Percentiles rank a stretch among this genome's conserved stretches.
These are phyloP conservation scores for Trametes polyzona DNA, from an alignment of 1,284 basidiomycete species.

Conservation along the genomic window DNA sequence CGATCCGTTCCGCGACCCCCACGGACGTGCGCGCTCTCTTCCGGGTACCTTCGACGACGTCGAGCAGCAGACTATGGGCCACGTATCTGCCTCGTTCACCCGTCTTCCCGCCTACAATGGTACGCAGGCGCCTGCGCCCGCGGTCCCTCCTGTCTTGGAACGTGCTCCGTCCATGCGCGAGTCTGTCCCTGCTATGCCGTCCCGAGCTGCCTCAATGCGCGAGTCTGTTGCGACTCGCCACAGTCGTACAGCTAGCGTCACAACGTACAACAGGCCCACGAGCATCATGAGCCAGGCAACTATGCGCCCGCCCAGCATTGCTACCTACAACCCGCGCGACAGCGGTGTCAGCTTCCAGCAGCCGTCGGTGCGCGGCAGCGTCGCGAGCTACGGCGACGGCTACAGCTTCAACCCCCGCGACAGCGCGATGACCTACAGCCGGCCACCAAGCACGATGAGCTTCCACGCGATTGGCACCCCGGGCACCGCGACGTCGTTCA, in stretches of 20 bases:
- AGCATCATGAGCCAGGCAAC: constrained; percentile 8
- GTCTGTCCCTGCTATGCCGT: neutral
- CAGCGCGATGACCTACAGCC: constrained; percentile 6
- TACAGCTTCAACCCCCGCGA: constrained; percentile 3
- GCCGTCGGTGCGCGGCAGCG: constrained; percentile 1
- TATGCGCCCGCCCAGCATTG: neutral
- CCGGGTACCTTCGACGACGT: constrained; percentile 15
- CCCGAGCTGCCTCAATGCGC: neutral
- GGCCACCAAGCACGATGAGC: constrained; percentile 9
- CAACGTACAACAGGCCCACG: neutral
- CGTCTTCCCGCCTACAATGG: constrained; percentile 15
- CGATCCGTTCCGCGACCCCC: constrained; percentile 26
- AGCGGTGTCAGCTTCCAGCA: constrained; percentile 15
- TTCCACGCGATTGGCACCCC: constrained; percentile 14
- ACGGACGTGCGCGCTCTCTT: constrained; percentile 21
- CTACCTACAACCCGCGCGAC: constrained; percentile 11
- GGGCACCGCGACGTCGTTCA: constrained; percentile 2
- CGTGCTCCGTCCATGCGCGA: no score
- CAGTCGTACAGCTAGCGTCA: constrained; percentile 6
- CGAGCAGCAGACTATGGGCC: neutral
- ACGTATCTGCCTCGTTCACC: constrained; percentile 18
- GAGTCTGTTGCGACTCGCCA: constrained; percentile 4
- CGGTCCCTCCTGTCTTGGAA: no score
- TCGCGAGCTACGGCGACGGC: neutral
- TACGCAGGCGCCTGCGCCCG: neutral